A percentile compares a stretch with the other conserved stretches of the same genome.
phyloP scores from a whole-genome alignment of 371 early-diverging fungal genomes.

The Mucor sp. region DNA sequence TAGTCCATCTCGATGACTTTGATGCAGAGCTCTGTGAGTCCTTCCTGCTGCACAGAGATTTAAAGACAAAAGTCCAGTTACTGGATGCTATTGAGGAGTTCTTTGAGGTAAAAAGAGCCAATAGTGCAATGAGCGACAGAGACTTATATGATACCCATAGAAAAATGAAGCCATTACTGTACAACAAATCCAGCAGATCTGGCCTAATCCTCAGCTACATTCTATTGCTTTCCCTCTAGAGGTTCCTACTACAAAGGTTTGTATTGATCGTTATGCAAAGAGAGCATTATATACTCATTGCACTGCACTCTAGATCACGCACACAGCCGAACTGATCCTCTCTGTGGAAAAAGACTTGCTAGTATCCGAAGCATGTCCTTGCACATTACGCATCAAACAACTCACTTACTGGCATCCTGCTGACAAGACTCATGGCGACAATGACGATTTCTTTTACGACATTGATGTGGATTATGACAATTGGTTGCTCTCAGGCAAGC shows the following conservation, averaged over 20 bases:
- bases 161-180: slow-evolving; percentile 45
- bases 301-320: slow-evolving; percentile 37
- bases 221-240: slow-evolving; percentile 59
- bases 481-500: slow-evolving; percentile 73
- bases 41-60: slow-evolving; percentile 58
- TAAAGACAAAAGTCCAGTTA: slow-evolving; percentile 50
- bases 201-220: slow-evolving; percentile 23
- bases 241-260: slow-evolving; percentile 49
- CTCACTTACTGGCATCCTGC: slow-evolving; percentile 57
- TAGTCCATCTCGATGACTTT: slow-evolving; percentile 61
- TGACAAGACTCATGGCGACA: not conserved
- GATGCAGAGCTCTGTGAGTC: slow-evolving; percentile 59
- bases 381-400: slow-evolving; percentile 57
- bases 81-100: slow-evolving; percentile 55
- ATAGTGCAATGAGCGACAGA: not conserved
- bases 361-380: slow-evolving; percentile 61
- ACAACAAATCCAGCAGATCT: slow-evolving; percentile 34
- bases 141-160: slow-evolving; percentile 3
- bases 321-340: slow-evolving; percentile 62
- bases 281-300: not conserved
- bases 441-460: slow-evolving; percentile 64
- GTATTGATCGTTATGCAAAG: not conserved
- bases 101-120: slow-evolving; percentile 36
- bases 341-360: slow-evolving; percentile 43
- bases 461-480: slow-evolving; percentile 69